phyloP scores from a whole-genome alignment of 306 rosid species.

The Hippophae rhamnoides region DNA sequence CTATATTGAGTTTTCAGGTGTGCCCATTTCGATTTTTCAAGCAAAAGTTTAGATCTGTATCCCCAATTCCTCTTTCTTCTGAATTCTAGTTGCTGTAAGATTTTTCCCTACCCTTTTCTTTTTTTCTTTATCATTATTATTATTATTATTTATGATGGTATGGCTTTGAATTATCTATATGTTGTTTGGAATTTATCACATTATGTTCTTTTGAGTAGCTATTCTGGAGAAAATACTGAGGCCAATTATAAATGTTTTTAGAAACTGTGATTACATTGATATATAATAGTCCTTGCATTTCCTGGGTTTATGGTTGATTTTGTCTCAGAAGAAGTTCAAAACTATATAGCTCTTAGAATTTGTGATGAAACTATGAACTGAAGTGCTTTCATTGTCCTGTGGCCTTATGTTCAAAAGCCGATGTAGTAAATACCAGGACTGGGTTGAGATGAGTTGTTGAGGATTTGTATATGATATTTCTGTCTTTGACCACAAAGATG shows the following conservation, averaged over 20 bases:
- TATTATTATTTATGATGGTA: slow-evolving; percentile 3
- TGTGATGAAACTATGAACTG: slow-evolving; percentile 8
- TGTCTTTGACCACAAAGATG: slow-evolving; percentile 28
- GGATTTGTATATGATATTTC: slow-evolving; percentile 12
- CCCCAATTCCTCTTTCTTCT: slow-evolving; percentile 7
- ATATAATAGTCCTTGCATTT: slow-evolving; percentile 2
- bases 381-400: slow-evolving; percentile 8
- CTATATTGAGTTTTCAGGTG: slow-evolving; percentile 9
- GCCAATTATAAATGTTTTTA: neutral
- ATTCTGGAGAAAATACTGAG: neutral
- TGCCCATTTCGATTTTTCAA: slow-evolving; percentile 15
- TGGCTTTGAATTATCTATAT: neutral
- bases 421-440: slow-evolving; percentile 12
- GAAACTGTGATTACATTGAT: neutral
- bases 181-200: neutral
- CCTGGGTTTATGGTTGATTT: slow-evolving; percentile 18
- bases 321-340: neutral
- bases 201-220: slow-evolving; percentile 4
- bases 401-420: slow-evolving; percentile 14
- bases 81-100: slow-evolving; percentile 7
- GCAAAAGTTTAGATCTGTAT: slow-evolving; percentile 34
- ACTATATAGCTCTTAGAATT: neutral
- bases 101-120: neutral
- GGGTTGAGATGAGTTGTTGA: slow-evolving; percentile 18
- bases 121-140: slow-evolving; percentile 11